phyloP scores from a whole-genome alignment of 2,329 filamentous ascomycete genomes.

The Sporothrix pallida region DNA sequence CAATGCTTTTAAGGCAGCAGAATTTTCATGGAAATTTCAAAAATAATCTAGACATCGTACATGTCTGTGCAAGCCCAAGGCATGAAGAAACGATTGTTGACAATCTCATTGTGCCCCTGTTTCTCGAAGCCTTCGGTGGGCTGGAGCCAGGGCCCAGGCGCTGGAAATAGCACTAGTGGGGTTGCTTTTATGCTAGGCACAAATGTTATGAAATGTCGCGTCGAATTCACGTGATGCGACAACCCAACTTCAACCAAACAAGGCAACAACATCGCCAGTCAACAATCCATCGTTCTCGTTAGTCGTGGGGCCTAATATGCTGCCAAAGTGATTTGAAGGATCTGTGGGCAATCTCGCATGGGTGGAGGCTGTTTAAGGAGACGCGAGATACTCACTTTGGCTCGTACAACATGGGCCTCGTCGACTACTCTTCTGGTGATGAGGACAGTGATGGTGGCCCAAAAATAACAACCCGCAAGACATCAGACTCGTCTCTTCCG shows the following conservation, averaged over 20 bases:
- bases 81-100: not conserved
- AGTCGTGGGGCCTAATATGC: not conserved
- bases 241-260: not conserved
- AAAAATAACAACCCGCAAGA: not conserved
- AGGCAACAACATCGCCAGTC: not conserved
- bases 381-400: too few species aligned
- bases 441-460: conserved; percentile 1
- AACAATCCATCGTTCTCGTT: not conserved
- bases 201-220: not conserved
- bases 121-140: conserved; percentile 20
- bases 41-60: not conserved
- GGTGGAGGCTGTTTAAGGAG: too few species aligned
- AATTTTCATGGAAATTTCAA: not conserved
- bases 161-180: conserved; percentile 10
- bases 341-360: too few species aligned
- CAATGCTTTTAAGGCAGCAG: too few species aligned
- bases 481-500: conserved; percentile 55
- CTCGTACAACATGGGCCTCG: conserved; percentile 40
- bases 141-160: not conserved
- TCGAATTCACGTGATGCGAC: not conserved
- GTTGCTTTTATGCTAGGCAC: not conserved
- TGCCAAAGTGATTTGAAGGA: not conserved
- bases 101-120: not conserved
- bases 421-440: conserved; percentile 48
- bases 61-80: not conserved